A percentile compares a stretch with the other conserved stretches of the same genome.
These are phyloP conservation scores for Pouteria glomerata DNA, from an alignment of 148 eudicot genomes.

Conservation along the genomic window DNA sequence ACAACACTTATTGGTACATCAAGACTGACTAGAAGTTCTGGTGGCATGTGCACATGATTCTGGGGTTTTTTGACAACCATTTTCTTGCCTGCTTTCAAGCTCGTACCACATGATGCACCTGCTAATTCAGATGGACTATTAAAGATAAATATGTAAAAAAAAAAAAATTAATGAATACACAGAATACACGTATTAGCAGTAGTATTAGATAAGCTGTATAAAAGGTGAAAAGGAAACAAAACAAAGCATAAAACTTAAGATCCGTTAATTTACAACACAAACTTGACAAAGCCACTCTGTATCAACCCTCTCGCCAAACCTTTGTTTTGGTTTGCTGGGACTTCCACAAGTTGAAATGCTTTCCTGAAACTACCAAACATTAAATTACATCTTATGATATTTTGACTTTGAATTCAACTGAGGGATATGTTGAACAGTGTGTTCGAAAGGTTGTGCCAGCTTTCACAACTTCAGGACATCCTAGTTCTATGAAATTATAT, in stretches of 20 bases:
- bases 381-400: background rate
- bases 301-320: background rate
- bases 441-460: background rate
- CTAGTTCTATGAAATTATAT: background rate
- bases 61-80: conserved; percentile 24
- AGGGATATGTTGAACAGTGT: background rate
- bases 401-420: background rate
- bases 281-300: background rate
- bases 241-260: no score
- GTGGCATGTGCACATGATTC: conserved; percentile 70
- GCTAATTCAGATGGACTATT: background rate
- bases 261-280: background rate
- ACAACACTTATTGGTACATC: conserved; percentile 48
- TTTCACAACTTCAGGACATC: background rate
- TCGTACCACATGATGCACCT: conserved; percentile 24
- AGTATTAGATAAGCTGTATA: background rate
- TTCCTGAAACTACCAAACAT: background rate
- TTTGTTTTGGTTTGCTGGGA: background rate
- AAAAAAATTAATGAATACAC: no score
- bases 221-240: background rate
- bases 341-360: background rate
- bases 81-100: conserved; percentile 19
- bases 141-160: background rate
- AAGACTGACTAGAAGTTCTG: conserved; percentile 74
- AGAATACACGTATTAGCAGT: no score